phyloP scores from a whole-genome alignment of 2,329 filamentous ascomycete species.

The Didymella glomerata region DNA sequence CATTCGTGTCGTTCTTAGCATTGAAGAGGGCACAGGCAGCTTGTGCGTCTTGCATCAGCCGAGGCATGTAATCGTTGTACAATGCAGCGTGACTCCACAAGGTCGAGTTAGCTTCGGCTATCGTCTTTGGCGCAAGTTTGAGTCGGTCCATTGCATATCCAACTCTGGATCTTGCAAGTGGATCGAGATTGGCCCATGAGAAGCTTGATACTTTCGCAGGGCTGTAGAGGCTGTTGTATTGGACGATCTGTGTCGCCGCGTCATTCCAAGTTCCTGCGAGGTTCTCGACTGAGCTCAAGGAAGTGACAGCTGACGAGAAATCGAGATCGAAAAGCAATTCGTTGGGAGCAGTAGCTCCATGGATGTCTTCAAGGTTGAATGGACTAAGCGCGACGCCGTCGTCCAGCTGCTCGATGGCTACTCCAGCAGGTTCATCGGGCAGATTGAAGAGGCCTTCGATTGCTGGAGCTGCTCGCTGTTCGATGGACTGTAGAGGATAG shows the following conservation, averaged over 20 bases:
- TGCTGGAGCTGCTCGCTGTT: constrained; percentile 11
- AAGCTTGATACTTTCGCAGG: background rate
- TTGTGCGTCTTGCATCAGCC: constrained; percentile 62
- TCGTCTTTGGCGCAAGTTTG: constrained; percentile 43
- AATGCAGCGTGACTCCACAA: constrained; percentile 64
- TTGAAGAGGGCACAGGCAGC: constrained; percentile 64
- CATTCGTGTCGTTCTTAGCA: constrained; percentile 60
- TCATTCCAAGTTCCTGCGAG: constrained; percentile 13
- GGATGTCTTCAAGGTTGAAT: constrained; percentile 19
- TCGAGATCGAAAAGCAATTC: constrained; percentile 10
- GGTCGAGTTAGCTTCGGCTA: constrained; percentile 60
- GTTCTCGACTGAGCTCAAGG: constrained; percentile 59
- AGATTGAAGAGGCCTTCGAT: constrained; percentile 33
- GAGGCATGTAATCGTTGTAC: constrained; percentile 62
- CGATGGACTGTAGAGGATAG: constrained; percentile 48
- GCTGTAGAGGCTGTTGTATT: background rate
- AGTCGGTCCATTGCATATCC: constrained; percentile 40
- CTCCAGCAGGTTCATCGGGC: background rate
- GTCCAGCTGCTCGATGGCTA: constrained; percentile 42
- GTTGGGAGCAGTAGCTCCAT: constrained; percentile 7
- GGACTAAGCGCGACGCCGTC: background rate
- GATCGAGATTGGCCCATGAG: constrained; percentile 26
- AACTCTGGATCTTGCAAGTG: constrained; percentile 35
- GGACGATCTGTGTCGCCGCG: background rate
- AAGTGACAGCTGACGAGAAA: constrained; percentile 52